Percentiles rank a stretch among this genome's conserved stretches.
Evolutionary conservation across 2,329 filamentous ascomycete species (phyloP).

Genomic region (Coniochaeta sp.): DNA sequence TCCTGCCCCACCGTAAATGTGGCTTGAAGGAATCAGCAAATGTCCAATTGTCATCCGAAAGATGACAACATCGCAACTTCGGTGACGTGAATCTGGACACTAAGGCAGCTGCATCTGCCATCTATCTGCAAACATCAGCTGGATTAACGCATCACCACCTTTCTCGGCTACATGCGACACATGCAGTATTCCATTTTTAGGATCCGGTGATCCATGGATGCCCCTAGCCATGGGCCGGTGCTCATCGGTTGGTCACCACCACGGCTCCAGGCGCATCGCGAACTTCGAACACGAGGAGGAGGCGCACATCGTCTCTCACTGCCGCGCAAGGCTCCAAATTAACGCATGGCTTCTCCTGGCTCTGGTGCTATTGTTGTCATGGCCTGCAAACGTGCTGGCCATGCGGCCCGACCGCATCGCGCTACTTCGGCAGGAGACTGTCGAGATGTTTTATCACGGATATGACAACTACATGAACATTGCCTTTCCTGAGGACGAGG

Average conservation of each 20-base stretch:
- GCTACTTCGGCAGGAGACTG: constrained; percentile 51
- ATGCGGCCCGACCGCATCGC: constrained; percentile 52
- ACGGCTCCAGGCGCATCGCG: constrained; percentile 6
- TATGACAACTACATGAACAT: constrained; percentile 91
- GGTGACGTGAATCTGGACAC: background rate
- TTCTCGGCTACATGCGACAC: constrained; percentile 12
- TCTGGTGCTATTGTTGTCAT: constrained; percentile 27
- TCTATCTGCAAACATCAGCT: background rate
- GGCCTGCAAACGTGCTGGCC: constrained; percentile 30
- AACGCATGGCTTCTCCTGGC: constrained; percentile 18
- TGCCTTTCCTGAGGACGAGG: constrained; percentile 94
- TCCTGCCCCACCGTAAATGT: constrained; percentile 1
- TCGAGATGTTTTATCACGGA: constrained; percentile 92
- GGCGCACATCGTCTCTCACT: background rate
- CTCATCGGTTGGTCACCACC: constrained; percentile 7
- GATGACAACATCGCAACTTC: constrained; percentile 4
- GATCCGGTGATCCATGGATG: constrained; percentile 27
- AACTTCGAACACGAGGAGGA: constrained; percentile 2
- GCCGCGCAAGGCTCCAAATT: background rate
- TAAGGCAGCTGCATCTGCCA: background rate
- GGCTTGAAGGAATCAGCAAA: background rate
- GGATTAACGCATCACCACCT: background rate
- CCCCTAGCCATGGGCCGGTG: constrained; percentile 25
- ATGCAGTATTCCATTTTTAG: constrained; percentile 23
- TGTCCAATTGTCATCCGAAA: background rate